Conservation (phyloP, 176 grass and related monocot genomes). For the Tillandsia fasciculata region DNA sequence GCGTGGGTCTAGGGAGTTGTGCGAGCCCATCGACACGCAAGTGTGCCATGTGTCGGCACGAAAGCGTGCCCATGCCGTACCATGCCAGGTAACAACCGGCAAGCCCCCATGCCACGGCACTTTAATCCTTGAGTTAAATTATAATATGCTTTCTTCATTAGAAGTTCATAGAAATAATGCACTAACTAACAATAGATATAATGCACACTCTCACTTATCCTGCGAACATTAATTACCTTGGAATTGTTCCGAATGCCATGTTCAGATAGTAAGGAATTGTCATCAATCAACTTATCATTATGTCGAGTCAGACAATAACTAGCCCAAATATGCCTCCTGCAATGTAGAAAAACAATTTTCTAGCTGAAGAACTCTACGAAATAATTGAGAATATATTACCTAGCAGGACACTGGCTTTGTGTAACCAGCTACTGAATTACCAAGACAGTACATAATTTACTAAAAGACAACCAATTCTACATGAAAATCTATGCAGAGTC, state of each 20-base stretch:
- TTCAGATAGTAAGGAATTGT: slow-evolving; percentile 50
- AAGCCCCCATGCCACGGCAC: no score
- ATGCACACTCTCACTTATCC: not conserved
- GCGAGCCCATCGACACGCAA: no score
- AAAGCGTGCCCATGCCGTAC: no score
- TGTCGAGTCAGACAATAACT: slow-evolving; percentile 64
- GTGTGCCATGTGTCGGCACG: no score
- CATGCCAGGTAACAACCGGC: no score
- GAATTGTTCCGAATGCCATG: slow-evolving; percentile 53
- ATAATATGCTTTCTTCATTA: not conserved
- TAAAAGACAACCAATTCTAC: no score
- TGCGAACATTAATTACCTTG: slow-evolving; percentile 37
- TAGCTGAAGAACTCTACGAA: not conserved
- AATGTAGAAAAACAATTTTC: slow-evolving; percentile 5
- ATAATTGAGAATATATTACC: not conserved
- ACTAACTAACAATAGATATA: not conserved
- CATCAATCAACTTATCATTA: slow-evolving; percentile 71
- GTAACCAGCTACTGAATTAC: no score
- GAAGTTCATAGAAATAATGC: not conserved
- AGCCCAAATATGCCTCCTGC: slow-evolving; percentile 85
- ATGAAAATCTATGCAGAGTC: no score
- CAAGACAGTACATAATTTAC: no score
- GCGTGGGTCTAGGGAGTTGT: no score
- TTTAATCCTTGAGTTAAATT: no score
- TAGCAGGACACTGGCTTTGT: not conserved